phyloP scores from a whole-genome alignment of 305 asterid genomes.

The Lippia alba region DNA sequence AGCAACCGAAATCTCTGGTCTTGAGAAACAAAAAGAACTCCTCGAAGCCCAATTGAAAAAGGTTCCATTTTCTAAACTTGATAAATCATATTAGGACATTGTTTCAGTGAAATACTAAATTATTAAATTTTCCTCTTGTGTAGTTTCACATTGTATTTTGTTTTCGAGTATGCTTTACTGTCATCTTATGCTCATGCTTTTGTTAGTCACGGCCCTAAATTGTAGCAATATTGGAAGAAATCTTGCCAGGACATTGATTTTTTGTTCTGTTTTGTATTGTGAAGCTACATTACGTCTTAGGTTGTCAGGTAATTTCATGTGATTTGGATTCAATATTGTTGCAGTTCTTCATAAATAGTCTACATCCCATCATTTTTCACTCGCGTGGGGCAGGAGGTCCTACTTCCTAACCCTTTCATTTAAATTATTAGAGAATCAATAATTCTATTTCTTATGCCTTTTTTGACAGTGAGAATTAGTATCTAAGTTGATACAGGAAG shows the following conservation, averaged over 20 bases:
- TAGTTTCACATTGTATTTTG: slow-evolving; percentile 1
- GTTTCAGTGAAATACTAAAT: slow-evolving; percentile 19
- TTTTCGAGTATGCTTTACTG: slow-evolving; percentile 8
- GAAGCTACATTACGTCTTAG: neutral
- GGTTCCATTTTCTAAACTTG: slow-evolving; percentile 51
- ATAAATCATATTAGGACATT: slow-evolving; percentile 17
- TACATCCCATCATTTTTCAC: too few relatives aligned
- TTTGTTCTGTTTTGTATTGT: slow-evolving; percentile 8
- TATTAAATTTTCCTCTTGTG: slow-evolving; percentile 1
- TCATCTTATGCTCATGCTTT: slow-evolving; percentile 14
- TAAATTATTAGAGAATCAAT: neutral
- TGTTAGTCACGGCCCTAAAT: slow-evolving; percentile 11
- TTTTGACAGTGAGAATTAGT: too few relatives aligned
- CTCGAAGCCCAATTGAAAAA: slow-evolving; percentile 92
- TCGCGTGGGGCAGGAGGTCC: neutral
- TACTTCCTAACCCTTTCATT: neutral
- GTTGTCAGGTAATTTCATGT: slow-evolving; percentile 5
- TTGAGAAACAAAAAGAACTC: slow-evolving; percentile 81
- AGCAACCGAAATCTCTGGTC: slow-evolving; percentile 74
- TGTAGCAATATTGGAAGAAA: slow-evolving; percentile 11
- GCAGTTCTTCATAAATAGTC: neutral
- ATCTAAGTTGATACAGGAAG: too few relatives aligned
- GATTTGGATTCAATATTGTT: neutral
- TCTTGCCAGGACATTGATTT: slow-evolving; percentile 4
- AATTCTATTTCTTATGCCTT: neutral